These are phyloP conservation scores for Aureobasidium sp. DNA, from an alignment of 2,329 filamentous ascomycete genomes.

Conservation along the genomic window DNA sequence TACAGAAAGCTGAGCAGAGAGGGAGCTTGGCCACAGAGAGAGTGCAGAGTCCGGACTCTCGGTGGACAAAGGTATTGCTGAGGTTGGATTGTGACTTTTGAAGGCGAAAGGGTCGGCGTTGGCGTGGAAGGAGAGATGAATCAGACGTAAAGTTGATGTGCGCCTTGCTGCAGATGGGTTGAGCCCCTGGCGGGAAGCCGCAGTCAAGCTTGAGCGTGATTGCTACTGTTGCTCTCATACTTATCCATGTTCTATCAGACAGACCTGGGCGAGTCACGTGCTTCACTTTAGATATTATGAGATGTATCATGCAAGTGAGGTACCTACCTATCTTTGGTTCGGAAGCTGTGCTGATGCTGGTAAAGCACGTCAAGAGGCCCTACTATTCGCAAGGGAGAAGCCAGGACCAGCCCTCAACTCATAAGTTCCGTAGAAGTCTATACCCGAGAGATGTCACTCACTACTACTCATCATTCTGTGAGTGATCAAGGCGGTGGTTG, in stretches of 20 bases:
- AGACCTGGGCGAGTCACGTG: neutral
- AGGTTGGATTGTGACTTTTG: neutral
- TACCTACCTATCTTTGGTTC: no score
- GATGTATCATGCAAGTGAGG: no score
- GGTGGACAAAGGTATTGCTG: neutral
- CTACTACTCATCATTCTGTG: no score
- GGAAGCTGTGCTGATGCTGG: no score
- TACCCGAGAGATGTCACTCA: no score
- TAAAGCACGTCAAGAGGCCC: no score
- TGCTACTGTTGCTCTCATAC: neutral
- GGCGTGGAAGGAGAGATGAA: neutral
- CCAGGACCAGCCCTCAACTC: no score
- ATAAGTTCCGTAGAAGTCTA: neutral
- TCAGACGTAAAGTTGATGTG: neutral
- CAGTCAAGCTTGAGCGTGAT: neutral
- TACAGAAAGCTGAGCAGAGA: neutral
- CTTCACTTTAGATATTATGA: neutral
- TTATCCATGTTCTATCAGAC: neutral
- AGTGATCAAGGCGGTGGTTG: no score
- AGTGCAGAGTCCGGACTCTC: neutral
- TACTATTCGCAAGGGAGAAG: no score
- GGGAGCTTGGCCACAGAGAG: neutral
- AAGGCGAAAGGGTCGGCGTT: no score
- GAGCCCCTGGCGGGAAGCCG: constrained; percentile 14
- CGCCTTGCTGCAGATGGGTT: constrained; percentile 5